Conservation (phyloP, 371 early-diverging fungal genomes). For the Catenaria anguillulae region DNA sequence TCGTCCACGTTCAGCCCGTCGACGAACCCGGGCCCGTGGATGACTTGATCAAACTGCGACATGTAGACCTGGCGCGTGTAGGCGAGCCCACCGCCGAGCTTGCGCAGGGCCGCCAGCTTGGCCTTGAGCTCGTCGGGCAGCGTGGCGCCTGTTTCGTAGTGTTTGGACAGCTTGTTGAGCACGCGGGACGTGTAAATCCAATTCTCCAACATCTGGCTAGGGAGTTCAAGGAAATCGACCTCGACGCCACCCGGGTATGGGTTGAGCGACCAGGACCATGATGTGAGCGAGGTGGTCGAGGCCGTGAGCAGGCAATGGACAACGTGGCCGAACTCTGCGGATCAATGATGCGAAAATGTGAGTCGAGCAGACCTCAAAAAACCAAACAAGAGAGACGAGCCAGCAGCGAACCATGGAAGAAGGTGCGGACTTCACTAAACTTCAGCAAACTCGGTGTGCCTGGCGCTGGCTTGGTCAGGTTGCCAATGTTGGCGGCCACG, state of each 20-base stretch:
- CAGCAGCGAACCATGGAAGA: no score
- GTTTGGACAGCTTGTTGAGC: neutral
- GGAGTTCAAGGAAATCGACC: constrained; percentile 9
- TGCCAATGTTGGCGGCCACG: constrained; percentile 9
- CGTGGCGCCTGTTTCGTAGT: neutral
- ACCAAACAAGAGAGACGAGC: no score
- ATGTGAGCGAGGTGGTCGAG: neutral
- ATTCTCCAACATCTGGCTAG: constrained; percentile 10
- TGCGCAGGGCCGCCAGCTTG: neutral
- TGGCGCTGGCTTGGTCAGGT: constrained; percentile 8
- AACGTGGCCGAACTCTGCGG: constrained; percentile 11
- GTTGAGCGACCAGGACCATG: constrained; percentile 11
- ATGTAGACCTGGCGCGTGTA: constrained; percentile 10
- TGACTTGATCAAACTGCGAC: constrained; percentile 8
- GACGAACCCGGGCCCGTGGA: constrained; percentile 7
- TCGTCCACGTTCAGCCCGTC: neutral
- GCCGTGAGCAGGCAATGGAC: constrained; percentile 6
- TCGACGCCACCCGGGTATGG: constrained; percentile 12
- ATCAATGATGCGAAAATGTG: constrained; percentile 6
- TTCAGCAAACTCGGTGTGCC: neutral
- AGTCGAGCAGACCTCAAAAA: no score
- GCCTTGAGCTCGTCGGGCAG: neutral
- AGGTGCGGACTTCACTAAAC: constrained; percentile 4
- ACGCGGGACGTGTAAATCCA: constrained; percentile 7
- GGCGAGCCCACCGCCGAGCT: neutral